These are phyloP conservation scores for Capsicum baccatum DNA, from an alignment of 257 asterid species.

Conservation along the genomic window DNA sequence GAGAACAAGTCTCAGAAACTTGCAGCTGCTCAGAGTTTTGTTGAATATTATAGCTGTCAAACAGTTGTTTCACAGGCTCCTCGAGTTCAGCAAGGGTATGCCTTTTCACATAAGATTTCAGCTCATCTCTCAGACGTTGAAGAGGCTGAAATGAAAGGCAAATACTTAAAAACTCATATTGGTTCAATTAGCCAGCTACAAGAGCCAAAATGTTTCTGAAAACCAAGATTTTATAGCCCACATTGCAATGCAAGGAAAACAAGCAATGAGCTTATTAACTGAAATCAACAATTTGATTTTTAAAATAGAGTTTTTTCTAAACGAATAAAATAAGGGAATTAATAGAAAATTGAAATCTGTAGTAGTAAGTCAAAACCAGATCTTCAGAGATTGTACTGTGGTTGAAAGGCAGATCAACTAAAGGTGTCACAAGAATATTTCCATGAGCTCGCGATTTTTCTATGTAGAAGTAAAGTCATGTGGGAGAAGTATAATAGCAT, in stretches of 20 bases:
- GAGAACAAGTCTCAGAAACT: constrained; percentile 59
- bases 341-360: background rate
- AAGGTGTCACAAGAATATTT: too few relatives aligned
- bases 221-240: background rate
- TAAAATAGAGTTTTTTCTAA: background rate
- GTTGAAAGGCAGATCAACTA: too few relatives aligned
- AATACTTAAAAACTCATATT: background rate
- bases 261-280: background rate
- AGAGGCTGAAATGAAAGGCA: constrained; percentile 56
- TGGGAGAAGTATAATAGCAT: constrained; percentile 16
- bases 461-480: background rate
- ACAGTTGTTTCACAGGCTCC: constrained; percentile 63
- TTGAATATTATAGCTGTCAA: constrained; percentile 62
- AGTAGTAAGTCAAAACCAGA: background rate
- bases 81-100: constrained; percentile 61
- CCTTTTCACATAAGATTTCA: constrained; percentile 61
- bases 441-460: background rate
- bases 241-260: constrained; percentile 8
- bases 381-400: background rate
- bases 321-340: background rate
- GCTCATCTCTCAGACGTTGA: constrained; percentile 74
- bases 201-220: background rate
- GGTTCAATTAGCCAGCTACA: background rate
- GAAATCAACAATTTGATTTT: background rate
- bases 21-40: constrained; percentile 60